Conservation (phyloP, 1,284 basidiomycete species). For the Cutaneotrichosporon curvatum region DNA sequence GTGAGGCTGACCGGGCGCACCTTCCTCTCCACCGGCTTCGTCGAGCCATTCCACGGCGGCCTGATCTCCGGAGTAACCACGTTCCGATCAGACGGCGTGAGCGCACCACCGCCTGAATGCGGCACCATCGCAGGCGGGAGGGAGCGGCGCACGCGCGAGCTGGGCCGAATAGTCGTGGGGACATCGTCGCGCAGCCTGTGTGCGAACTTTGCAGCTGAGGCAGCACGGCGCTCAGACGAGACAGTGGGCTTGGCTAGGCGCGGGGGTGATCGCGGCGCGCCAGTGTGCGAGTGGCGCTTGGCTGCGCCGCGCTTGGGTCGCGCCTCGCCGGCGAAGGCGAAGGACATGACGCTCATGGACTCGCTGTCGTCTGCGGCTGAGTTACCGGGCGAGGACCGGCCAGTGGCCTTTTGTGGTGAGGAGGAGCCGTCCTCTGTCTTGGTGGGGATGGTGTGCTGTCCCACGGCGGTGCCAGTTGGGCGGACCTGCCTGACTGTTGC, state of each 20-base stretch:
- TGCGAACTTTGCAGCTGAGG: slow-evolving; percentile 40
- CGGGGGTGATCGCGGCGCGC: not conserved
- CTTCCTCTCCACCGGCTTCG: not conserved
- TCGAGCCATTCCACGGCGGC: not conserved
- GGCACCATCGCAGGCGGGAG: slow-evolving; percentile 24
- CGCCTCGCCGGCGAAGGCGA: slow-evolving; percentile 28
- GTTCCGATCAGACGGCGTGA: not conserved
- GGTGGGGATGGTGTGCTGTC: slow-evolving; percentile 1
- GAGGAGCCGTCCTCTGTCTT: slow-evolving; percentile 7
- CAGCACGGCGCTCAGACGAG: slow-evolving; percentile 16
- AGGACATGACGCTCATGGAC: slow-evolving; percentile 36
- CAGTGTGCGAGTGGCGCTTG: not conserved
- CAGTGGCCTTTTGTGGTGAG: slow-evolving; percentile 6
- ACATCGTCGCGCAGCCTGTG: slow-evolving; percentile 29
- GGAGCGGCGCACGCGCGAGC: slow-evolving; percentile 16
- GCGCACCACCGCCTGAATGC: not conserved
- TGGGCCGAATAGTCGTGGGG: slow-evolving; percentile 11
- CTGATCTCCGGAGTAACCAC: not conserved
- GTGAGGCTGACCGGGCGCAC: not conserved
- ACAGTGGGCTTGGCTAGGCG: slow-evolving; percentile 1
- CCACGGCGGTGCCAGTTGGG: not conserved
- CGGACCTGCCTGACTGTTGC: too few relatives aligned
- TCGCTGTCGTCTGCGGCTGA: slow-evolving; percentile 26
- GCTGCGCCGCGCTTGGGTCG: not conserved
- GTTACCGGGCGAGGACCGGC: slow-evolving; percentile 2